Evolutionary conservation across 495 filamentous ascomycete genomes (phyloP), one percentile per base, ranked within the genome.

Genomic region (Penicillium psychrofluorescens): DNA sequence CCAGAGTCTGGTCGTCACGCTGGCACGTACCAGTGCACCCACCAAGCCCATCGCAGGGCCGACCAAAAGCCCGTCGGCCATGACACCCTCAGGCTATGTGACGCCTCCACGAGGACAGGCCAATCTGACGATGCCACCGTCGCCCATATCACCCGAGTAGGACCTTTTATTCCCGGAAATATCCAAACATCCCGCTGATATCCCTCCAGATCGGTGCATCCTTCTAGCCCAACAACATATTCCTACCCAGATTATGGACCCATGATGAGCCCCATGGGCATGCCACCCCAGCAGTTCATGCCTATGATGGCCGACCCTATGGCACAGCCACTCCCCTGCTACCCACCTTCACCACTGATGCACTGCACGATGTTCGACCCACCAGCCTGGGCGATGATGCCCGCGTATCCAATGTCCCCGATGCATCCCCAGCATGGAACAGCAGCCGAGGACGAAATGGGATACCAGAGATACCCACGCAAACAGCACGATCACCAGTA

Each of bases 11-110:
- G 64, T 68, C 6, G 69, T 73, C 27, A 73, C 67, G 11, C 47
- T 73, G 43, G 63, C 67, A 28, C 63, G 67, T 28, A 71, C 67
- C 37, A 65, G 61, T 37, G 56, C 64, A 16, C 69, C 69, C 7
- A 73, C 67, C 10, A 58, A 56, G 29, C 67, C 69, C 5, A 66
- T 73, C 38, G 69, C 69, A 16, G 69, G 69, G 2, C 69, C 69
- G 41, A 71, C 67, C 0, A 65, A 62, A 49, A 70, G 69, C 40
- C 63, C 64, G 22, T 40, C 54, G 9, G 55, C 59, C n/a, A 46
- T 65, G 35, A 50, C 61, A 6, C 48, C 55, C 11, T 38, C 51
- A 11, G 48, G 39, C 40, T 66, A 61, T 37, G 40, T 58, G 14
- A 67, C 66, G 7, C 64, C 67, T 16, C 62, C 68, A 10, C 49